Evolutionary conservation across 2,329 filamentous ascomycete species (phyloP).

Genomic region (Cladosporium sp.): DNA sequence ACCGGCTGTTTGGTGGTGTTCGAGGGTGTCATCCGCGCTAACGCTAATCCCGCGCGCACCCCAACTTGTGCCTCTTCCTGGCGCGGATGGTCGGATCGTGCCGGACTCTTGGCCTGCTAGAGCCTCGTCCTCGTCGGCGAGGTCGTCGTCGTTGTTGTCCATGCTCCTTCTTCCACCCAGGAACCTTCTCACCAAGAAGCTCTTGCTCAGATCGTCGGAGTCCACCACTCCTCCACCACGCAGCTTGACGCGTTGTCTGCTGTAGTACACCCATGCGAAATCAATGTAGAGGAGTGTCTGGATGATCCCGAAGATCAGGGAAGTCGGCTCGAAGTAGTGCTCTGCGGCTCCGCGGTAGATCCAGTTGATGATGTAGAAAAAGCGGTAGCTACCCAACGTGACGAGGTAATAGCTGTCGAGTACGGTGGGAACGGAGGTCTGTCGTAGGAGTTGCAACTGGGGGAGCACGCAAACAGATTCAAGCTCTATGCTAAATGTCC

Average conservation of each 20-base stretch:
- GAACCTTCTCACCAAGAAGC: conserved; percentile 76
- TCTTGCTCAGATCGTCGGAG: conserved; percentile 77
- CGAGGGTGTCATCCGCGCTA: conserved; percentile 52
- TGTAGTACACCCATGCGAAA: conserved; percentile 97
- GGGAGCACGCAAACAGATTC: conserved; percentile 88
- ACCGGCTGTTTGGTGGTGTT: conserved; percentile 26
- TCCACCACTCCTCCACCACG: conserved; percentile 84
- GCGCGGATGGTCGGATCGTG: conserved; percentile 21
- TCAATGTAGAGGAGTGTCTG: conserved; percentile 89
- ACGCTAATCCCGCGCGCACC: conserved; percentile 55
- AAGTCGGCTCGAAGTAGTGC: conserved; percentile 56
- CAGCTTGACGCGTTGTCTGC: conserved; percentile 87
- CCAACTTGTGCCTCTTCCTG: conserved; percentile 44
- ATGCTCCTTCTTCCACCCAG: conserved; percentile 54
- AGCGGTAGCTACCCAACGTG: conserved; percentile 80
- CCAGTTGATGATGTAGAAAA: conserved; percentile 89
- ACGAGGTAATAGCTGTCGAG: conserved; percentile 96
- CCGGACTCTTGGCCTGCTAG: conserved; percentile 36
- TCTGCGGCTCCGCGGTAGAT: conserved; percentile 54
- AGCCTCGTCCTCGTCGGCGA: conserved; percentile 58
- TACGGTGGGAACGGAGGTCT: conserved; percentile 92
- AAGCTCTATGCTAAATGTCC: conserved; percentile 85
- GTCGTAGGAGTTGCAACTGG: conserved; percentile 83
- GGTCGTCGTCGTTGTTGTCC: conserved; percentile 40
- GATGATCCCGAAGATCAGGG: conserved; percentile 79